Evolutionary conservation across 768 basidiomycete species (phyloP).

Genomic region (Favolaschia claudopus): DNA sequence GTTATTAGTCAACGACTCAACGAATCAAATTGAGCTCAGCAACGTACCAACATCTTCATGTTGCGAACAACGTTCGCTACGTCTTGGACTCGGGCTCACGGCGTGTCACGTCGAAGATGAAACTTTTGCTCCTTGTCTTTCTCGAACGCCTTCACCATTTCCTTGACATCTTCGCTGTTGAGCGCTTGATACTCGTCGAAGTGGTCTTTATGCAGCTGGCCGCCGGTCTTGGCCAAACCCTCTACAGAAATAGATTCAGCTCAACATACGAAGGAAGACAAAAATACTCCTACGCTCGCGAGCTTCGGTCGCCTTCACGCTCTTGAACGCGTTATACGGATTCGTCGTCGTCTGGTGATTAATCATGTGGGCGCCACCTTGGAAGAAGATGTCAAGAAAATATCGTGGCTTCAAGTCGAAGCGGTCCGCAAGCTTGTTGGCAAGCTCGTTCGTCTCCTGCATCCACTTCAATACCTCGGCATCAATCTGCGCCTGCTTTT

Average conservation of each 20-base stretch:
- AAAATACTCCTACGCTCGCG: neutral
- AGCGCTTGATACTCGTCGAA: conserved; percentile 20
- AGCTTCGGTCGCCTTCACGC: neutral
- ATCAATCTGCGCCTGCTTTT: neutral
- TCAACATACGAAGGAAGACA: neutral
- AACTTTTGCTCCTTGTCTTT: neutral
- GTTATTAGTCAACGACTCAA: neutral
- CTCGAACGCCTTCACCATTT: neutral
- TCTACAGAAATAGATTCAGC: neutral
- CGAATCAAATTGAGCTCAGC: neutral
- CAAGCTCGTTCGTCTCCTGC: neutral
- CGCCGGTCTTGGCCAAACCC: neutral
- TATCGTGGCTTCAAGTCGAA: conserved; percentile 4
- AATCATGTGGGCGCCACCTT: conserved; percentile 10
- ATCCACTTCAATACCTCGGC: neutral
- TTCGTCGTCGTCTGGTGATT: conserved; percentile 9
- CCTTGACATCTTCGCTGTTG: neutral
- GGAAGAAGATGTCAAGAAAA: conserved; percentile 13
- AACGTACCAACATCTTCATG: conserved; percentile 19
- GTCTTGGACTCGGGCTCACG: conserved; percentile 15
- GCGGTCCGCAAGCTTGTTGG: neutral
- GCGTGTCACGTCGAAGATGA: neutral
- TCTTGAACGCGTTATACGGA: conserved; percentile 1
- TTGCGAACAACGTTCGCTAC: conserved; percentile 5
- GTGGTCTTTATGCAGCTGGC: neutral